Evolutionary conservation across 2,329 filamentous ascomycete species (phyloP).

Genomic region (Graphilbum fragrans): DNA sequence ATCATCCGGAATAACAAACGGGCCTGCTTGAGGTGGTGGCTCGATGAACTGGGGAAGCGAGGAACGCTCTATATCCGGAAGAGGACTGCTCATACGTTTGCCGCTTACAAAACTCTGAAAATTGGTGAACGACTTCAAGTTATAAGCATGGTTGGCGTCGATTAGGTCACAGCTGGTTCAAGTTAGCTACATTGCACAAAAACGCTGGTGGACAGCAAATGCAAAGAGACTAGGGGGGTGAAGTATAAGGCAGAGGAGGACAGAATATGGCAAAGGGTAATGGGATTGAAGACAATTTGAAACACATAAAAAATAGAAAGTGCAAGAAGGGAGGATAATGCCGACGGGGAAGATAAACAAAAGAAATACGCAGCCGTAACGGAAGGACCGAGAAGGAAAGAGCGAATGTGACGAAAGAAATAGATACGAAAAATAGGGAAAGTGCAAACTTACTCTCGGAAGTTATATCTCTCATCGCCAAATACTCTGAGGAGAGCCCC

Average conservation of each 20-base stretch:
- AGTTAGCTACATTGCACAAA: background rate
- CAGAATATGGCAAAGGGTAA: background rate
- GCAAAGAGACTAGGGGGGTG: background rate
- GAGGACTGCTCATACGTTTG: slow-evolving; percentile 43
- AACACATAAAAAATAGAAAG: no score
- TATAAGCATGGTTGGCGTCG: no score
- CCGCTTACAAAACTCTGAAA: no score
- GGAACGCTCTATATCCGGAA: slow-evolving; percentile 37
- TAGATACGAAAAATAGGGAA: background rate
- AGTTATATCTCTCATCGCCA: slow-evolving; percentile 65
- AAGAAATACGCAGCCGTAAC: no score
- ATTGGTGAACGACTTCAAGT: no score
- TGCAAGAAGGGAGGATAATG: no score
- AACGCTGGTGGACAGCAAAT: background rate
- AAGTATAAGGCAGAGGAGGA: background rate
- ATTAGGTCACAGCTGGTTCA: background rate
- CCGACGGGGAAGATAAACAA: no score
- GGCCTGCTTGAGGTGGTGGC: slow-evolving; percentile 45
- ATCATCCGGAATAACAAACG: slow-evolving; percentile 50
- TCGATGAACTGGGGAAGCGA: slow-evolving; percentile 47
- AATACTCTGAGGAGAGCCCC: slow-evolving; percentile 52
- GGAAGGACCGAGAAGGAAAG: no score
- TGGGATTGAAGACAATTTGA: background rate
- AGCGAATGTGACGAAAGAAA: no score
- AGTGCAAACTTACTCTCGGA: slow-evolving; percentile 56